These are phyloP conservation scores for Petunia secreta DNA, from an alignment of 257 asterid genomes.

Conservation along the genomic window DNA sequence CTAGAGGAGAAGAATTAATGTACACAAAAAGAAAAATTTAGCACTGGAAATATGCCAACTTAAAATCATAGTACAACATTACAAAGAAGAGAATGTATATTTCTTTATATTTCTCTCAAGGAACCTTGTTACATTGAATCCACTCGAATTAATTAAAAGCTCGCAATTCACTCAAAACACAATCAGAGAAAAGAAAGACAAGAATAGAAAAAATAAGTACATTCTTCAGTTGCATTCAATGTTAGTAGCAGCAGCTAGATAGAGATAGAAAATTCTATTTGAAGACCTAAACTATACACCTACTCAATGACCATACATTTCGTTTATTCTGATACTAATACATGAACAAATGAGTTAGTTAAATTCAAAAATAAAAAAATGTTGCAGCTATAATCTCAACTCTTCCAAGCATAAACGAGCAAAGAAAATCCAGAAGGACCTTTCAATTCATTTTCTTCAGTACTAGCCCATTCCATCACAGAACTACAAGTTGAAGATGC, in stretches of 20 bases:
- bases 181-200: conserved; percentile 1
- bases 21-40: neutral
- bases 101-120: neutral
- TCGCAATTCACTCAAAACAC: conserved; percentile 12
- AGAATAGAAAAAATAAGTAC: neutral
- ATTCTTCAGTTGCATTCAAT: conserved; percentile 22
- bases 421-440: conserved; percentile 56
- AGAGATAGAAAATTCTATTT: neutral
- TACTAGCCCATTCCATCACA: conserved; percentile 71
- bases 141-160: neutral
- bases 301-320: neutral
- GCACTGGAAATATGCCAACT: neutral
- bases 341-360: conserved; percentile 12
- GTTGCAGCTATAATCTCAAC: neutral
- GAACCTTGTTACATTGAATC: neutral
- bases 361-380: neutral
- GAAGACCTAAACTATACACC: conserved; percentile 7
- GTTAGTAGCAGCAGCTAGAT: conserved; percentile 13
- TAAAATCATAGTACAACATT: neutral
- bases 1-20: neutral
- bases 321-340: neutral
- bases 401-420: conserved; percentile 68
- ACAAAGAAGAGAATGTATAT: neutral
- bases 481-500: conserved; percentile 59
- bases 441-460: conserved; percentile 59